Percentiles rank a stretch among this genome's conserved stretches.
Conservation (phyloP, 768 basidiomycete species). For the Boletellus emodensis region DNA sequence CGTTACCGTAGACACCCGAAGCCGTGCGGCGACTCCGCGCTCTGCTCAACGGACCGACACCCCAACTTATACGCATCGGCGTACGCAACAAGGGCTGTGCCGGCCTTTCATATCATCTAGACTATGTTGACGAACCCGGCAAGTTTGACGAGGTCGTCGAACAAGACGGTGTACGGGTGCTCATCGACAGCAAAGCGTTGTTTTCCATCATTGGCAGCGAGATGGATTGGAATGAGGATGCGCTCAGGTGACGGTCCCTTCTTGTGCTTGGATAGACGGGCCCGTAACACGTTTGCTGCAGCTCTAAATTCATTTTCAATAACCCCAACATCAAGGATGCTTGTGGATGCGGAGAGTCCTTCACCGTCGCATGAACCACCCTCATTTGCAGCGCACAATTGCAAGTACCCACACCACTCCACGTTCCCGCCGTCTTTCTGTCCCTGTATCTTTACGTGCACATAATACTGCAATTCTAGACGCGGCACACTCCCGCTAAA, state of each 20-base stretch:
- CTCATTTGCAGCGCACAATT: constrained; percentile 5
- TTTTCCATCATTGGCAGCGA: constrained; percentile 98
- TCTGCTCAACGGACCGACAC: constrained; percentile 79
- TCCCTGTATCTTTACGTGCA: constrained; percentile 30
- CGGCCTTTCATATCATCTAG: constrained; percentile 78
- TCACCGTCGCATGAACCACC: constrained; percentile 46
- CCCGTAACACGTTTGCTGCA: constrained; percentile 26
- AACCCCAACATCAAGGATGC: constrained; percentile 95
- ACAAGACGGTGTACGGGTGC: constrained; percentile 89
- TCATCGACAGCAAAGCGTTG: constrained; percentile 94
- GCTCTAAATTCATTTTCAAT: constrained; percentile 78
- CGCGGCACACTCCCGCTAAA: not conserved
- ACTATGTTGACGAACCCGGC: constrained; percentile 86
- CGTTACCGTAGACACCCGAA: constrained; percentile 57
- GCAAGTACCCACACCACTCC: constrained; percentile 11
- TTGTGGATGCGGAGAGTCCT: constrained; percentile 93
- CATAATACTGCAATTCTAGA: constrained; percentile 9
- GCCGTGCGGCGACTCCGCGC: constrained; percentile 70
- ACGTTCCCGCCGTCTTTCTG: constrained; percentile 1
- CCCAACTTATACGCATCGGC: constrained; percentile 90
- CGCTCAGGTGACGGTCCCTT: constrained; percentile 55
- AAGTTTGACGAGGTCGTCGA: constrained; percentile 96
- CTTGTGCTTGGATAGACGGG: not conserved
- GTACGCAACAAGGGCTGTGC: constrained; percentile 98
- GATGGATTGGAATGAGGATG: constrained; percentile 98